Percentiles rank a stretch among this genome's conserved stretches.
phyloP scores from a whole-genome alignment of 208 protist species.

The Leishmania tarentolae region DNA sequence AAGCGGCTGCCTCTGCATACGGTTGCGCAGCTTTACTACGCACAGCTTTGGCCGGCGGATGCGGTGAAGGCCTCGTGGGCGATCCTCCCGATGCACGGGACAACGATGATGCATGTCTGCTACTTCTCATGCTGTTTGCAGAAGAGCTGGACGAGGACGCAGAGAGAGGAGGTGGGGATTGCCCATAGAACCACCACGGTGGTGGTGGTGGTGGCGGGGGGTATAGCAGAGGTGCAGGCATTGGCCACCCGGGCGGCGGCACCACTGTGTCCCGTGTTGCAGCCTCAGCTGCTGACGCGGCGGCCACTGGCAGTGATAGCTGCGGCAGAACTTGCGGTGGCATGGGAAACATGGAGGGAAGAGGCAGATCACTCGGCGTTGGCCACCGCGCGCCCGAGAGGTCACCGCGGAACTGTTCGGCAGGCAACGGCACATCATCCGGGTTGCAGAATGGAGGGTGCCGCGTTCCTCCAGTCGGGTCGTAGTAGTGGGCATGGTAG shows the following conservation, averaged over 20 bases:
- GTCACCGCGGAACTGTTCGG: background rate
- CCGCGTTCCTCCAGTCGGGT: background rate
- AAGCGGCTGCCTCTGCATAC: background rate
- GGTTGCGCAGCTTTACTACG: background rate
- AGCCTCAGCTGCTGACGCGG: background rate
- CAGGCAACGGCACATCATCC: background rate
- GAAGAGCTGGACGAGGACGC: background rate
- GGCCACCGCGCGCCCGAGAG: constrained; percentile 38
- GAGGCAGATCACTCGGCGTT: constrained; percentile 53
- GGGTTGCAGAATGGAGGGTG: background rate
- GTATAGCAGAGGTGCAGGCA: background rate
- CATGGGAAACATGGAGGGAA: constrained; percentile 68
- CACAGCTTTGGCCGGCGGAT: background rate
- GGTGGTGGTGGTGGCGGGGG: constrained; percentile 25
- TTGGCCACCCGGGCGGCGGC: background rate
- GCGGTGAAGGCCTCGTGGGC: background rate
- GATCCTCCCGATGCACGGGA: background rate
- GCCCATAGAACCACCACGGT: constrained; percentile 25
- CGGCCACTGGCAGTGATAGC: constrained; percentile 3
- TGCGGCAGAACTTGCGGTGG: constrained; percentile 39
- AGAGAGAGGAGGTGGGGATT: background rate
- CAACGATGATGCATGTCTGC: constrained; percentile 1
- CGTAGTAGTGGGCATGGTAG: constrained; percentile 27
- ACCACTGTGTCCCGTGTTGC: background rate
- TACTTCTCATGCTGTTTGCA: constrained; percentile 2